phyloP scores from a whole-genome alignment of 768 basidiomycete genomes.

The Lactarius indigo region DNA sequence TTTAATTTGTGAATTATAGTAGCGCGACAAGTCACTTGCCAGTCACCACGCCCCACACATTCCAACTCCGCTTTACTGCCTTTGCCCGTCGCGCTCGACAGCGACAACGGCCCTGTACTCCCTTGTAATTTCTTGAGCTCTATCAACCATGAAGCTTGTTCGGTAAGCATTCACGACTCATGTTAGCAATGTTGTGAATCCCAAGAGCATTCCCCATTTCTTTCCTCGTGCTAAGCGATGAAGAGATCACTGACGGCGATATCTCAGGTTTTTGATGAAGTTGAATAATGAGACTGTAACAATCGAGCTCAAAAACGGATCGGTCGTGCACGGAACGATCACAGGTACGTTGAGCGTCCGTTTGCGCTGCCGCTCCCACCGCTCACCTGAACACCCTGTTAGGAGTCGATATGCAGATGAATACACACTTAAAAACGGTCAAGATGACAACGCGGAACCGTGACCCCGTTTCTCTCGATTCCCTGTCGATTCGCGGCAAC shows the following conservation, averaged over 20 bases:
- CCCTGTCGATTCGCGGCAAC: conserved; percentile 93
- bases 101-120: conserved; percentile 11
- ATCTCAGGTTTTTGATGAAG: conserved; percentile 93
- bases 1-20: background rate
- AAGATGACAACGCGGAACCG: conserved; percentile 94
- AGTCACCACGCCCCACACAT: background rate
- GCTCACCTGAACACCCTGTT: conserved; percentile 8
- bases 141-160: conserved; percentile 19
- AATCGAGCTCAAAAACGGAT: conserved; percentile 97
- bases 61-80: conserved; percentile 15
- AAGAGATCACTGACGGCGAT: conserved; percentile 1
- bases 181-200: background rate
- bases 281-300: conserved; percentile 99
- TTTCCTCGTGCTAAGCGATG: background rate
- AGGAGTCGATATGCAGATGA: conserved; percentile 99
- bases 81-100: conserved; percentile 13
- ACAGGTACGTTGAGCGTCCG: conserved; percentile 60
- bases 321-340: conserved; percentile 92
- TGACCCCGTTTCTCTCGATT: conserved; percentile 81
- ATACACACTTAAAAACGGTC: conserved; percentile 96
- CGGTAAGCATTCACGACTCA: conserved; percentile 7
- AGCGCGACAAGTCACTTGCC: background rate
- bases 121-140: background rate
- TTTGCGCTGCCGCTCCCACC: background rate
- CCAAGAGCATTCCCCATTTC: background rate